phyloP scores from a whole-genome alignment of 768 basidiomycete species.

The Nidula microcarpa region DNA sequence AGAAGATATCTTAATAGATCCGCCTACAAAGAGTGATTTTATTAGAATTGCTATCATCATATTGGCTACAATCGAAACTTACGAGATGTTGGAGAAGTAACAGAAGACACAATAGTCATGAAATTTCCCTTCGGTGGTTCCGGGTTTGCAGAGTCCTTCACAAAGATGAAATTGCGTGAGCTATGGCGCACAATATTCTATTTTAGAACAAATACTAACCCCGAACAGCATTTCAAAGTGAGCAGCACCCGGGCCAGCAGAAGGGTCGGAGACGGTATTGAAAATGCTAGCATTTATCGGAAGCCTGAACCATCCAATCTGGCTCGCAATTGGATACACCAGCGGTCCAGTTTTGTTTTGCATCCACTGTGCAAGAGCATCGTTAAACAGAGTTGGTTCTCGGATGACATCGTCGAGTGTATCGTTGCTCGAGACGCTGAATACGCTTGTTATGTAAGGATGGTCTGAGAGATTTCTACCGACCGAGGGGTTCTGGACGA shows the following conservation, averaged over 20 bases:
- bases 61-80: constrained; percentile 4
- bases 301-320: constrained; percentile 26
- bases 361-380: constrained; percentile 20
- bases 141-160: not conserved
- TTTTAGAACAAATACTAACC: constrained; percentile 15
- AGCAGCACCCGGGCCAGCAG: constrained; percentile 22
- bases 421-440: constrained; percentile 16
- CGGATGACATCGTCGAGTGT: constrained; percentile 19
- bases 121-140: constrained; percentile 24
- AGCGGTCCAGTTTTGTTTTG: constrained; percentile 21
- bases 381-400: constrained; percentile 8
- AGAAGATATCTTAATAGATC: constrained; percentile 34
- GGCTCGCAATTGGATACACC: constrained; percentile 20
- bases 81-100: constrained; percentile 33
- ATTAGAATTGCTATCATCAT: not conserved
- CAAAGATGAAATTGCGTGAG: not conserved
- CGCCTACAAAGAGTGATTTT: constrained; percentile 18
- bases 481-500: constrained; percentile 37
- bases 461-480: constrained; percentile 48
- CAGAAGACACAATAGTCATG: constrained; percentile 18
- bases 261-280: constrained; percentile 18
- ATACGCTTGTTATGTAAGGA: constrained; percentile 18
- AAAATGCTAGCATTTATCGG: constrained; percentile 20
- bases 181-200: not conserved
- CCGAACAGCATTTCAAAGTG: constrained; percentile 26